Percentiles rank a stretch among this genome's conserved stretches.
phyloP scores from a whole-genome alignment of 106 monocot genomes.

The Chionographis japonica region DNA sequence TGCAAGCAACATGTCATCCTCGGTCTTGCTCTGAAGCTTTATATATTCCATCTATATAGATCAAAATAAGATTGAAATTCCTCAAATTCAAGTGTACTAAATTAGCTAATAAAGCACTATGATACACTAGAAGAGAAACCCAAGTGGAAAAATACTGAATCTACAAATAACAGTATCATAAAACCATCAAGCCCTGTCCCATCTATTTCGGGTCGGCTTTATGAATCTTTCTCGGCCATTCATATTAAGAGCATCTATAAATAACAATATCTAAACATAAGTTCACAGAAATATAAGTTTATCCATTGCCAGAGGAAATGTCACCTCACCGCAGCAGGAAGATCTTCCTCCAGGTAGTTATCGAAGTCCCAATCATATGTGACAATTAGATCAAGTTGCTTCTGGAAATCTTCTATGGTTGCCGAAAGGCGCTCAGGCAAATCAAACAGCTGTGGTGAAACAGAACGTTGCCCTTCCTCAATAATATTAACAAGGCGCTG shows the following conservation, averaged over 20 bases:
- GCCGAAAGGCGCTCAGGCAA: constrained; percentile 68
- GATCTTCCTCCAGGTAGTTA: constrained; percentile 90
- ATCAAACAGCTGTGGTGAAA: constrained; percentile 87
- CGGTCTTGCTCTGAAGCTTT: constrained; percentile 44
- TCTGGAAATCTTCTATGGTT: constrained; percentile 89
- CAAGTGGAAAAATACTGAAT: no score
- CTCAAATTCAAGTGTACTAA: not conserved
- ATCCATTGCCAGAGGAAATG: constrained; percentile 17
- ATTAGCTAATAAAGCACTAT: not conserved
- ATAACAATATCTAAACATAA: not conserved
- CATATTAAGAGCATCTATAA: not conserved
- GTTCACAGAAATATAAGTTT: not conserved
- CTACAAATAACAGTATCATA: no score
- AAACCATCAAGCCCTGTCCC: no score
- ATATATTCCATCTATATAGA: constrained; percentile 87
- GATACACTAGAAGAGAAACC: not conserved
- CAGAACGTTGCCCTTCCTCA: constrained; percentile 77
- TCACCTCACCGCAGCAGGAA: constrained; percentile 89
- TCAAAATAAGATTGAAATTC: constrained; percentile 5
- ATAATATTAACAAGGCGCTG: constrained; percentile 63
- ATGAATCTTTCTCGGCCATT: no score
- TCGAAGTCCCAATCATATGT: constrained; percentile 98
- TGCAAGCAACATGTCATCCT: constrained; percentile 80
- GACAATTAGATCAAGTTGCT: constrained; percentile 77
- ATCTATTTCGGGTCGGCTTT: no score